Base-by-base conservation (phyloP, 2,329 filamentous ascomycete genomes). In the Periconia digitata region DNA sequence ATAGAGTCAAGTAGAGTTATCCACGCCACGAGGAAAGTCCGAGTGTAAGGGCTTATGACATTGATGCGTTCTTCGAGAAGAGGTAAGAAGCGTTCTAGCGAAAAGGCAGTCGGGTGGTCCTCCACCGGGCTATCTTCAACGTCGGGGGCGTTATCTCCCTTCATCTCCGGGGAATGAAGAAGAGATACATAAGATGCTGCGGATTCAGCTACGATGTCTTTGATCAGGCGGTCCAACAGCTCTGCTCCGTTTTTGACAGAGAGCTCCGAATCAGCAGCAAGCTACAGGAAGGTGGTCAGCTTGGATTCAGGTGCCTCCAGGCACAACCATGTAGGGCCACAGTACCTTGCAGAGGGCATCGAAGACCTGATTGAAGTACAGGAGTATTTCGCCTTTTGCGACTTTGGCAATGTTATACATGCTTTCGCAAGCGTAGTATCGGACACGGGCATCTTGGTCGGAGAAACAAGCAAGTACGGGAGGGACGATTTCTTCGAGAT, bases 391-490 rank as follows among this genome's bases (percentile, higher is more conserved):
- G 32, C 95, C 94, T 74, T 99, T 99, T 51, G 92, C 94, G 40
- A 99, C 94, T 75, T 99, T 99, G 66, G 94, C 92, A 67, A 99
- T 99, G 73, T 99, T 99, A 76, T 99, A 99, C 94, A 99, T 99
- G 72, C 92, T 95, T 77, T 99, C 94, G 74, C 94, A 99, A 20
- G 94, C 94, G 74, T 99, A 99, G 72, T 99, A 99, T 56, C 94
- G 84, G 24, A 97, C 94, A 49, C 94, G 84, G 22, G 94, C 92
- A 86, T 99, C 94, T 76, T 97, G 94, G 62, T 99, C 95, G 49
- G 89, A 90, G 73, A 99, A 99, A 77, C 95, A 99, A 44, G 94
- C 94, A 39, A 99, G 81, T 5, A 99, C 94, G 3, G 95, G 95
- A 39, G 92, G 92, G 0, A 99, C 92, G 60, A 99, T 97, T 62